Conservation (phyloP, 176 grass and related monocot species). For the Cenchrus fungigraminus region DNA sequence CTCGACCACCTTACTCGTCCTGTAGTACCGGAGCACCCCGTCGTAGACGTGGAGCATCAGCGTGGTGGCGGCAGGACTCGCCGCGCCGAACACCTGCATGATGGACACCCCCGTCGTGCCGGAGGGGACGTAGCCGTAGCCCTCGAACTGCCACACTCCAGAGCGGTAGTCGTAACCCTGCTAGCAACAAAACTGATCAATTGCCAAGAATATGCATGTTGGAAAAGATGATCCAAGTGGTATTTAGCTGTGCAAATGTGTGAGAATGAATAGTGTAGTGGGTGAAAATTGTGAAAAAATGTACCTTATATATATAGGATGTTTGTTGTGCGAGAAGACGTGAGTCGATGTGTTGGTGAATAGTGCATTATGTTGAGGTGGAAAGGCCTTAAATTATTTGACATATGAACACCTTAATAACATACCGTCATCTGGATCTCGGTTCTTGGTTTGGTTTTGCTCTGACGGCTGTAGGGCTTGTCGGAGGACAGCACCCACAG, state of each 20-base stretch:
- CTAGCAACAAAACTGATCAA: not conserved
- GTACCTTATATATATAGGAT: no score
- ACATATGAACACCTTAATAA: no score
- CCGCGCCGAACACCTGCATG: conserved; percentile 50
- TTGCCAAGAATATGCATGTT: not conserved
- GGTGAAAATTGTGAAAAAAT: no score
- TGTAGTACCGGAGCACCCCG: conserved; percentile 32
- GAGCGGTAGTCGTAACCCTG: conserved; percentile 36
- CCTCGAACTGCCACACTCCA: conserved; percentile 60
- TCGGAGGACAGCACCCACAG: conserved; percentile 54
- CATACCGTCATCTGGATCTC: conserved; percentile 50
- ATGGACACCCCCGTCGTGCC: conserved; percentile 50
- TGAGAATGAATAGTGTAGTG: no score
- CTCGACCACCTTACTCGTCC: conserved; percentile 15
- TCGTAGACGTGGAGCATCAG: conserved; percentile 53
- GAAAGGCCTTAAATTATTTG: not conserved
- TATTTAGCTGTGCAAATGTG: no score
- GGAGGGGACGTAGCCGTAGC: conserved; percentile 30
- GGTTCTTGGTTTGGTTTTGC: conserved; percentile 45
- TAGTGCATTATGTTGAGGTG: no score
- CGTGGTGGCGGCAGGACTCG: not conserved
- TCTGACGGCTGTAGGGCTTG: conserved; percentile 11
- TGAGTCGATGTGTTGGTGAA: no score
- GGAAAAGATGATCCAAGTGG: not conserved
- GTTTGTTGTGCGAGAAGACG: no score